Percentiles rank a stretch among this genome's conserved stretches.
Conservation (phyloP, 257 asterid genomes). For the Nicotiana undulata region DNA sequence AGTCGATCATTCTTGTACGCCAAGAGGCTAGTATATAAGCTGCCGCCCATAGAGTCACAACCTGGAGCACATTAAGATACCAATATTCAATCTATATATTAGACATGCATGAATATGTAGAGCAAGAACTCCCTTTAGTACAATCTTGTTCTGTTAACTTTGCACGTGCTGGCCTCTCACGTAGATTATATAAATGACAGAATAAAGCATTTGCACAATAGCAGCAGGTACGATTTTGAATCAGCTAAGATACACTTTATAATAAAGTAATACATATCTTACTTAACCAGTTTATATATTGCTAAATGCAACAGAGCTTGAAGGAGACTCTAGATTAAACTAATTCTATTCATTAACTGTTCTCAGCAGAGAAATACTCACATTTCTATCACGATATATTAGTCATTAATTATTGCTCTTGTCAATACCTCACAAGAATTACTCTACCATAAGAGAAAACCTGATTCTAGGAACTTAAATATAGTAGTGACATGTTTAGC, state of each 20-base stretch:
- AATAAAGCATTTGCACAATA: background rate
- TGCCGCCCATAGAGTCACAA: background rate
- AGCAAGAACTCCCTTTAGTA: background rate
- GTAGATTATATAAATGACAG: background rate
- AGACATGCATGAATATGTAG: background rate
- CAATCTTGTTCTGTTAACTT: background rate
- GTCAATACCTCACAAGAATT: background rate
- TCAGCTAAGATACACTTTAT: background rate
- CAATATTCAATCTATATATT: background rate
- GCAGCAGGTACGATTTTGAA: background rate
- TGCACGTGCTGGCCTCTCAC: background rate
- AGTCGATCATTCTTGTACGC: background rate
- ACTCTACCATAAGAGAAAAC: background rate
- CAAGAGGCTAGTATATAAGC: background rate
- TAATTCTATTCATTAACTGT: background rate
- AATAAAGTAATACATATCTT: background rate
- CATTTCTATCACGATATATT: background rate
- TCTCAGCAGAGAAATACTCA: background rate
- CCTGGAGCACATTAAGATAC: background rate
- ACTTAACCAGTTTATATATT: background rate
- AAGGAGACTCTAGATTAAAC: background rate
- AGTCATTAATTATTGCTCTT: background rate
- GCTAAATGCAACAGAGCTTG: background rate
- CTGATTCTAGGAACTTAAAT: background rate
- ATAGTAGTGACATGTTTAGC: too few relatives aligned